phyloP scores from a whole-genome alignment of 139 green algal species.

The Edaphochlamys debaryana region DNA sequence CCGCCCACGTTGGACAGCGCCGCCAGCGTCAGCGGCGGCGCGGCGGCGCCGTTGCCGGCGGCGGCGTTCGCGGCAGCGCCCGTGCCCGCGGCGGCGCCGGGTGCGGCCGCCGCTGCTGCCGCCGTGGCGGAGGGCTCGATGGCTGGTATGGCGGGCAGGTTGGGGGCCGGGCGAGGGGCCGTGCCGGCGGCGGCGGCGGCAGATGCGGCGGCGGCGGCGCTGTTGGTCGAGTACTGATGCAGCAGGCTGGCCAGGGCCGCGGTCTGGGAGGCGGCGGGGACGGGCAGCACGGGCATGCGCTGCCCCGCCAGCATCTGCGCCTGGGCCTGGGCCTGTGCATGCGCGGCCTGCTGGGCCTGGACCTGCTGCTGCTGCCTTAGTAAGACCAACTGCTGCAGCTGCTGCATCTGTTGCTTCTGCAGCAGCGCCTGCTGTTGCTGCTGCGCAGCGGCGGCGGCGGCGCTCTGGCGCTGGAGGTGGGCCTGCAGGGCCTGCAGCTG shows the following conservation, averaged over 20 bases:
- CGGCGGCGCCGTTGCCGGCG: neutral
- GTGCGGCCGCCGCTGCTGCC: neutral
- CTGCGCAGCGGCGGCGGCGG: neutral
- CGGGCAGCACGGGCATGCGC: neutral
- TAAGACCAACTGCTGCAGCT: neutral
- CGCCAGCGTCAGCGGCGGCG: neutral
- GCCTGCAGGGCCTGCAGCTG: slow-evolving; percentile 1
- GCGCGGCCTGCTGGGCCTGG: neutral
- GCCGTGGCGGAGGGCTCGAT: too few species aligned
- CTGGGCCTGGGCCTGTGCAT: neutral
- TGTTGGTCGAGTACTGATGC: slow-evolving; percentile 12
- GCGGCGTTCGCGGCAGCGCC: neutral
- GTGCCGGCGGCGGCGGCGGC: neutral
- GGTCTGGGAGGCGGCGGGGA: neutral
- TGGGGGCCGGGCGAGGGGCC: too few species aligned
- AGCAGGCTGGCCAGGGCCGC: slow-evolving; percentile 15
- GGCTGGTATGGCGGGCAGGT: too few species aligned
- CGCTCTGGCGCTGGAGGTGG: neutral
- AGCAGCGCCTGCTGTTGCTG: neutral
- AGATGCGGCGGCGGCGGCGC: neutral
- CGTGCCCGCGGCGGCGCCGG: neutral
- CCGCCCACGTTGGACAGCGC: slow-evolving; percentile 19
- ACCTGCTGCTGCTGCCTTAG: neutral
- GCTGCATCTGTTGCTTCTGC: neutral
- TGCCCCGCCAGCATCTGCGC: neutral